Base-by-base conservation (phyloP, 2,329 filamentous ascomycete species). In the Talaromyces sp. region DNA sequence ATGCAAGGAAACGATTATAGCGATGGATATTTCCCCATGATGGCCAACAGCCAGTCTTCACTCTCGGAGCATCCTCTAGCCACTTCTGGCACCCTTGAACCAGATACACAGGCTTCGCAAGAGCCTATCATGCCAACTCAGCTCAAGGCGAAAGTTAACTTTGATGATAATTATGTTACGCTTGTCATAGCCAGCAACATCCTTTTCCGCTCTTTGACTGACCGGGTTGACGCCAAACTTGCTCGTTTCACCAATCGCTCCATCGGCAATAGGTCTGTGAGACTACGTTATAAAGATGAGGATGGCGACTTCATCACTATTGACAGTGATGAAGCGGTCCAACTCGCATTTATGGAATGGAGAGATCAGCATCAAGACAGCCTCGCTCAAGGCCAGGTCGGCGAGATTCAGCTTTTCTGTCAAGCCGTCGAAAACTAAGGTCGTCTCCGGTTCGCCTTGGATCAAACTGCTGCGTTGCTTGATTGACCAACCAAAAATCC, bases 121-220 rank as follows among this genome's bases (percentile, higher is more conserved):
- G 60, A 62, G 14, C 70, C 81, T 77, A 81, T 71, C 64, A 83
- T 84, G 73, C 84, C 76, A 73, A 93, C 91, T 8, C 95, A 98
- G 74, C 85, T 99, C 60, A 98, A 97, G 79, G 93, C 97, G 60
- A 96, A 96, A 76, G 93, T 99, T 65, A 94, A 94, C 73, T 96
- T 92, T 74, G 92, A 95, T 54, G 90, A 90, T 56, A 95, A 93
- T 74, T 96, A 96, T 70, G 90, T 97, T 66, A 97, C 94, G 0
- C 84, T 99, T n/a, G 94, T 99, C 11, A 96, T 97, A 48, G 91
- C 92, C 37, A 96, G 92, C 78, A 97, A 96, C 75, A 98, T 98
- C 72, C 90, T 92, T 47, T 98, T 96, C 78, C 92, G 95, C 70
- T 95, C 92, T 27, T 84, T 99, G 63, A 93, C 95, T 68, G 95